phyloP scores from a whole-genome alignment of 768 basidiomycete genomes.

The Cystobasidium ongulense region DNA sequence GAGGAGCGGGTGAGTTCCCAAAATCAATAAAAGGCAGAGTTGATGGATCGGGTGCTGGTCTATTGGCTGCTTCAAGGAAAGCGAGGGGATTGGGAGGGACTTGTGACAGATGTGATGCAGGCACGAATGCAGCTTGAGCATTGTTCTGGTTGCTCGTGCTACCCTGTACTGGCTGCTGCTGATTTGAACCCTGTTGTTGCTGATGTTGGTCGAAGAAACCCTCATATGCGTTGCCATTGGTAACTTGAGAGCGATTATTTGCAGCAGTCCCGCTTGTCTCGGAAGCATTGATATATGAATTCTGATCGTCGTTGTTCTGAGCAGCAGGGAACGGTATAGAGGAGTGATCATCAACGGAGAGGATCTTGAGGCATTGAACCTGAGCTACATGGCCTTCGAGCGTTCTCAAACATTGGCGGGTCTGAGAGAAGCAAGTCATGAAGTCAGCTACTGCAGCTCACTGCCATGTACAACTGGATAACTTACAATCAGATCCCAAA shows the following conservation, averaged over 20 bases:
- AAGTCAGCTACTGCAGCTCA: neutral
- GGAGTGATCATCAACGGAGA: conserved; percentile 50
- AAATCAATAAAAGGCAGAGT: conserved; percentile 36
- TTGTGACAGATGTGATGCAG: conserved; percentile 13
- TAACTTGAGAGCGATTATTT: conserved; percentile 24
- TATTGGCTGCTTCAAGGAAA: conserved; percentile 25
- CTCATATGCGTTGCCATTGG: conserved; percentile 26
- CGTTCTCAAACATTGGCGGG: conserved; percentile 67
- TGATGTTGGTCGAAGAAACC: conserved; percentile 32
- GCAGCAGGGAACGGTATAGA: neutral
- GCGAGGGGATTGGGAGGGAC: conserved; percentile 3
- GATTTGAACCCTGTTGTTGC: neutral
- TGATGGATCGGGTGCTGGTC: neutral
- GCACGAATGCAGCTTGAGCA: conserved; percentile 16
- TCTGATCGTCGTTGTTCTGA: neutral
- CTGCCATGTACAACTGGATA: neutral
- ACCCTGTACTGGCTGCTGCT: neutral
- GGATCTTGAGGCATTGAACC: conserved; percentile 78
- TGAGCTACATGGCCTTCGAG: conserved; percentile 88
- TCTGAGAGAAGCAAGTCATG: conserved; percentile 43
- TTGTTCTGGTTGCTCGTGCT: neutral
- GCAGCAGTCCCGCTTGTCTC: conserved; percentile 35
- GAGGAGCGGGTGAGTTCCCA: conserved; percentile 47
- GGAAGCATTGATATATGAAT: conserved; percentile 36
- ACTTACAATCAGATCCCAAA: conserved; percentile 68